phyloP scores from a whole-genome alignment of 1,139 yeast genomes.

The Saccharomyces hybrid region DNA sequence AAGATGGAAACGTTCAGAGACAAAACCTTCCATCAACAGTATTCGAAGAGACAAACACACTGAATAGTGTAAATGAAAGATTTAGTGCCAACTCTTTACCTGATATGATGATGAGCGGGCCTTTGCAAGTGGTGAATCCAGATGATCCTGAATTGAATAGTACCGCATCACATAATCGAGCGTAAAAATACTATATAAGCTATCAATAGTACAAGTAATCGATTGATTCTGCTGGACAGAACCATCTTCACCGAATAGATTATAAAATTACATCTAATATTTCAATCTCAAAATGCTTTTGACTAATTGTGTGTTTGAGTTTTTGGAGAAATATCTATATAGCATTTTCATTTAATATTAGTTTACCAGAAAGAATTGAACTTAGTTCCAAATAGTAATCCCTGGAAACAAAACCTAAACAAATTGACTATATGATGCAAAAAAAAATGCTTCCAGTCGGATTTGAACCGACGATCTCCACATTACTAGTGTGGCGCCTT shows the following conservation, averaged over 20 bases:
- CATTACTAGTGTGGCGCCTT: slow-evolving; percentile 39
- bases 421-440: neutral
- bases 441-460: slow-evolving; percentile 34
- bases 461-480: slow-evolving; percentile 37
- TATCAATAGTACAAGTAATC: neutral
- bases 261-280: too few relatives aligned
- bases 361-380: too few relatives aligned
- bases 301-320: neutral
- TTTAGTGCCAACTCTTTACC: slow-evolving; percentile 68
- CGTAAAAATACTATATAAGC: neutral
- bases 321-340: too few relatives aligned
- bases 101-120: slow-evolving; percentile 38
- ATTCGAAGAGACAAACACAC: slow-evolving; percentile 21
- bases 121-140: slow-evolving; percentile 23
- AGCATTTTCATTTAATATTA: too few relatives aligned
- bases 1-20: neutral
- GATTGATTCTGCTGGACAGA: neutral
- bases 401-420: too few relatives aligned
- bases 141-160: slow-evolving; percentile 15
- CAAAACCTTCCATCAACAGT: slow-evolving; percentile 14
- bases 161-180: neutral
- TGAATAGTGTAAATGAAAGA: slow-evolving; percentile 33
- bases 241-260: neutral
- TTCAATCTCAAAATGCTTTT: too few relatives aligned
- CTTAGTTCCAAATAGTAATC: too few relatives aligned